Evolutionary conservation across 257 asterid genomes (phyloP).

Genomic region (Penstemon newberryi): DNA sequence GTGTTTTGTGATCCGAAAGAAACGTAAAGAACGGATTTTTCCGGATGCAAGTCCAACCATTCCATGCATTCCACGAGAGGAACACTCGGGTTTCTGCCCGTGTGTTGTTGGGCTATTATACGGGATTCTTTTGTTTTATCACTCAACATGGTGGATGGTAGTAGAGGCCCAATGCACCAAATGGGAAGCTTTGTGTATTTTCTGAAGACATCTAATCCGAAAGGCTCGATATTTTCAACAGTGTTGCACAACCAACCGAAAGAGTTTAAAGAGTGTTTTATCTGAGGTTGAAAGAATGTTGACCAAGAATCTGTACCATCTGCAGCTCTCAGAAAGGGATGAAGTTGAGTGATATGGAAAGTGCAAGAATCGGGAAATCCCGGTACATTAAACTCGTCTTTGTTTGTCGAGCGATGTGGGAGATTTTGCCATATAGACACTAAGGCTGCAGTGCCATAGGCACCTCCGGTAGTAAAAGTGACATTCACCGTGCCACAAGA

Average conservation of each 20-base stretch:
- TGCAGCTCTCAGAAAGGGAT: conserved; percentile 55
- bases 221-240: conserved; percentile 65
- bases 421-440: conserved; percentile 69
- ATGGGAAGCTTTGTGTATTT: conserved; percentile 54
- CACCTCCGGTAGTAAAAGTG: conserved; percentile 77
- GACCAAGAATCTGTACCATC: conserved; percentile 87
- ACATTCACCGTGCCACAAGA: conserved; percentile 48
- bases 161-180: conserved; percentile 85
- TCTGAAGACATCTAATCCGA: conserved; percentile 48
- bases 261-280: conserved; percentile 41
- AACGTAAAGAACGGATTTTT: conserved; percentile 61
- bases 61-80: conserved; percentile 63
- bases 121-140: conserved; percentile 12
- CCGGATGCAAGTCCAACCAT: conserved; percentile 57
- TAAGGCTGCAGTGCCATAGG: conserved; percentile 81
- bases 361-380: conserved; percentile 58
- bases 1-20: conserved; percentile 98
- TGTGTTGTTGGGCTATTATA: conserved; percentile 38
- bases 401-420: conserved; percentile 52
- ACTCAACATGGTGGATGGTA: conserved; percentile 52
- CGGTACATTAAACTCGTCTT: conserved; percentile 47
- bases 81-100: conserved; percentile 60
- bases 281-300: conserved; percentile 55
- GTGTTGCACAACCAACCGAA: conserved; percentile 69
- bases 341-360: conserved; percentile 58